phyloP scores from a whole-genome alignment of 2,329 filamentous ascomycete genomes.

The Ceratocystis ficicola region DNA sequence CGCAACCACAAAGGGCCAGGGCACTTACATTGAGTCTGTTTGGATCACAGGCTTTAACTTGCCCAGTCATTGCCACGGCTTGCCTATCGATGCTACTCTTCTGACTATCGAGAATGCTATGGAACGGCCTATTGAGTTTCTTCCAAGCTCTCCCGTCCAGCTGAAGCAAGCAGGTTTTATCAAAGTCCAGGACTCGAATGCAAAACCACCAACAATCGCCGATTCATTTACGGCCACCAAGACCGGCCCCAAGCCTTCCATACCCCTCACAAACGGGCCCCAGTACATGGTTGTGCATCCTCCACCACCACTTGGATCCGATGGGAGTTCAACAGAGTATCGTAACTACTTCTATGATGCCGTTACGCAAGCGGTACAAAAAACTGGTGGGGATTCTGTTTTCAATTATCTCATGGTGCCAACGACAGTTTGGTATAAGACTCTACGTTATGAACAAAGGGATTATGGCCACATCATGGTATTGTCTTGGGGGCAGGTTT shows the following conservation, averaged over 20 bases:
- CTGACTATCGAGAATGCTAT: conserved; percentile 30
- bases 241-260: conserved; percentile 24
- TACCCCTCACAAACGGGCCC: not conserved
- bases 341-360: conserved; percentile 13
- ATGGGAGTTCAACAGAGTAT: not conserved
- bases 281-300: conserved; percentile 15
- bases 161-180: conserved; percentile 27
- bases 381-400: not conserved
- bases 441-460: not conserved
- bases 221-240: too few species aligned
- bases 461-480: conserved; percentile 7
- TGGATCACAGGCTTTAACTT: conserved; percentile 35
- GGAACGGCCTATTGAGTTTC: conserved; percentile 27
- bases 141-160: conserved; percentile 30
- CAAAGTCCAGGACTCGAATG: conserved; percentile 26
- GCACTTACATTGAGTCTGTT: conserved; percentile 31
- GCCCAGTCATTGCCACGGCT: conserved; percentile 17
- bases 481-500: not conserved
- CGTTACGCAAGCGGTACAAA: not conserved
- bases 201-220: conserved; percentile 31
- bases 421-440: not conserved
- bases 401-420: not conserved
- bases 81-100: conserved; percentile 36
- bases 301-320: conserved; percentile 29
- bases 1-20: conserved; percentile 27